Percentiles rank a stretch among this genome's conserved stretches.
These are phyloP conservation scores for Nakazawaea laoshanensis DNA, from an alignment of 805 yeast species.

Conservation along the genomic window DNA sequence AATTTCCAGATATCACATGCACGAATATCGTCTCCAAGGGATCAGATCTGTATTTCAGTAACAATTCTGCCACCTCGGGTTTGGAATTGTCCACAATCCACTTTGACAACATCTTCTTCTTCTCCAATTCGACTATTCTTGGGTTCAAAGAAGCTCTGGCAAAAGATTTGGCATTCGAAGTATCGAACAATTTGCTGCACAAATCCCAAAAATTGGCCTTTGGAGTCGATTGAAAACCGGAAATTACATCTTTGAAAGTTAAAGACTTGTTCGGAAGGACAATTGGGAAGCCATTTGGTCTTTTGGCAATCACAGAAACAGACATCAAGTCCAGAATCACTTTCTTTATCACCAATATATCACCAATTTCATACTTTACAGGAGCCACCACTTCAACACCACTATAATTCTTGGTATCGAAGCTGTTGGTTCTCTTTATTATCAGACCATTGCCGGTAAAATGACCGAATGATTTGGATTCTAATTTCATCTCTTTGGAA, in stretches of 20 bases:
- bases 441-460: constrained; percentile 8
- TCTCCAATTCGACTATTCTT: constrained; percentile 13
- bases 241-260: constrained; percentile 22
- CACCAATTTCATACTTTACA: constrained; percentile 5
- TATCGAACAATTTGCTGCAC: constrained; percentile 57
- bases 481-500: constrained; percentile 19
- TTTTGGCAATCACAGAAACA: constrained; percentile 15
- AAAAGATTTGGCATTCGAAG: constrained; percentile 7
- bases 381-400: constrained; percentile 6
- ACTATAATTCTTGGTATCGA: constrained; percentile 5
- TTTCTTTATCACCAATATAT: constrained; percentile 7
- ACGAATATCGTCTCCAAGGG: constrained; percentile 43
- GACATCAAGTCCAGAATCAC: constrained; percentile 18
- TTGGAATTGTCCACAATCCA: constrained; percentile 50
- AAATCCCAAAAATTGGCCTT: constrained; percentile 39
- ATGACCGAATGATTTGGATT: constrained; percentile 10
- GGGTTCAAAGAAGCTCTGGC: not conserved
- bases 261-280: constrained; percentile 21
- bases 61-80: constrained; percentile 24
- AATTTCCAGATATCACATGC: constrained; percentile 42
- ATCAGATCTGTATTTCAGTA: constrained; percentile 21
- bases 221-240: constrained; percentile 13
- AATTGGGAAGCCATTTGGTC: constrained; percentile 28
- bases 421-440: constrained; percentile 1
- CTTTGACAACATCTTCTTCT: constrained; percentile 36